Base-by-base conservation (phyloP, 192 early-diverging fungal species). In the Gamsiella multidivaricata region DNA sequence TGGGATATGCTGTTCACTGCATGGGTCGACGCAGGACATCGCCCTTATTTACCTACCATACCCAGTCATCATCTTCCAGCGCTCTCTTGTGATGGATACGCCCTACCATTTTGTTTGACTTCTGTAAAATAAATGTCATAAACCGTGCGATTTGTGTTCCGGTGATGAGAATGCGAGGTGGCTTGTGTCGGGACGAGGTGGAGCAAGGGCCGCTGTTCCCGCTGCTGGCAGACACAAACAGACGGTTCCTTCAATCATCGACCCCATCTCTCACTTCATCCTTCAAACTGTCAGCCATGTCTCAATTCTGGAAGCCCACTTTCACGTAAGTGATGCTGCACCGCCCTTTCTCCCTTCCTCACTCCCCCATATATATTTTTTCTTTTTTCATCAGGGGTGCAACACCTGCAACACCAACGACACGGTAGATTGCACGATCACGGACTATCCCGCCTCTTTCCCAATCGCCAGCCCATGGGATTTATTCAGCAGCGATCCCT, bases 301-400 rank as follows among this genome's bases (percentile, higher is more conserved):
- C 59, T 64, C 73, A 76, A 34, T 76, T 68, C 73, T 76, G 73
- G 73, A 76, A 76, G 73, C 73, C 73, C 59, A 67, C 73, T 53
- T 62, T 76, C 73, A 76, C 65, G 73, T 76, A 76, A 62, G 59
- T 60, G 51, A 50, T 22, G n/a, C n/a, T n/a, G n/a, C 66, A 55
- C 49, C 10, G 12, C 18, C 15, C 12, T 20, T 37, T 5, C 49
- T 2, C 12, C 47, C 9, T 34, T 15, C 49, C 0, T 9, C 31
- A 7, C n/a, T 22, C 25, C 3, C 55, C 25, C 25, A 23, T 20
- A 33, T 22, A n/a, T n/a, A n/a, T n/a, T n/a, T n/a, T n/a, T n/a
- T n/a, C n/a, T n/a, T n/a, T n/a, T n/a, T n/a, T n/a, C n/a, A n/a
- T n/a, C n/a, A n/a, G n/a, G n/a, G n/a, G n/a, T n/a, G n/a, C n/a